Evolutionary conservation across 2,329 filamentous ascomycete genomes (phyloP).

Genomic region (Fusarium abutilonis): DNA sequence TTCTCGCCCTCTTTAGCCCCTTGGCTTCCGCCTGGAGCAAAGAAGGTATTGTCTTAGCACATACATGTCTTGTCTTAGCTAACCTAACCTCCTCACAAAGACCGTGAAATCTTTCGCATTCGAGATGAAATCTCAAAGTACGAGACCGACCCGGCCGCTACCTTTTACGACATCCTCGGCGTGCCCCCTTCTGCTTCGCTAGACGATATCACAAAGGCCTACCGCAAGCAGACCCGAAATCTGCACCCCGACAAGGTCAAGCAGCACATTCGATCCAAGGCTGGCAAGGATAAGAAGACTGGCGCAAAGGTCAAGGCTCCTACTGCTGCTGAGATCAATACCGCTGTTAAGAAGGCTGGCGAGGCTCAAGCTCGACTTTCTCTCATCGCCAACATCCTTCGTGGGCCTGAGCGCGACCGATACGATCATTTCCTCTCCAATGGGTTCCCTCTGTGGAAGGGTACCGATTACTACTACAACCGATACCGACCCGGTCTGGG

Average conservation of each 20-base stretch:
- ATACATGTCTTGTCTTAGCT: neutral
- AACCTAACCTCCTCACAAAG: conserved; percentile 57
- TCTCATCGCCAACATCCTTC: conserved; percentile 86
- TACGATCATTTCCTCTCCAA: conserved; percentile 95
- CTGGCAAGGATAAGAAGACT: conserved; percentile 64
- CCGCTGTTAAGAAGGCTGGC: conserved; percentile 81
- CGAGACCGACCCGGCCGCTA: conserved; percentile 77
- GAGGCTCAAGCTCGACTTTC: conserved; percentile 86
- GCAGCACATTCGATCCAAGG: conserved; percentile 79
- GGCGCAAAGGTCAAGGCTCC: conserved; percentile 76
- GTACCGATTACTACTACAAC: conserved; percentile 97
- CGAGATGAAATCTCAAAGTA: conserved; percentile 86
- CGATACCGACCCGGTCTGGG: conserved; percentile 91
- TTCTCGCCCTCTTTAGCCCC: conserved; percentile 73
- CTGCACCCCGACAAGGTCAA: conserved; percentile 97
- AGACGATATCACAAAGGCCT: conserved; percentile 93
- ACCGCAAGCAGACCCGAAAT: conserved; percentile 83
- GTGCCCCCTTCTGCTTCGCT: conserved; percentile 76
- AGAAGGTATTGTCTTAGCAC: conserved; percentile 70
- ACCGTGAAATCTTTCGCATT: conserved; percentile 97
- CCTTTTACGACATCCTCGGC: conserved; percentile 95
- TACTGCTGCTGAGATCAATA: conserved; percentile 76
- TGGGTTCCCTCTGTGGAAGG: conserved; percentile 96
- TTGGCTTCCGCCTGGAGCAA: conserved; percentile 83
- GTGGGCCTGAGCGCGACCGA: conserved; percentile 80